phyloP scores from a whole-genome alignment of 2,329 filamentous ascomycete species.

The Sordariomycetes sp. region DNA sequence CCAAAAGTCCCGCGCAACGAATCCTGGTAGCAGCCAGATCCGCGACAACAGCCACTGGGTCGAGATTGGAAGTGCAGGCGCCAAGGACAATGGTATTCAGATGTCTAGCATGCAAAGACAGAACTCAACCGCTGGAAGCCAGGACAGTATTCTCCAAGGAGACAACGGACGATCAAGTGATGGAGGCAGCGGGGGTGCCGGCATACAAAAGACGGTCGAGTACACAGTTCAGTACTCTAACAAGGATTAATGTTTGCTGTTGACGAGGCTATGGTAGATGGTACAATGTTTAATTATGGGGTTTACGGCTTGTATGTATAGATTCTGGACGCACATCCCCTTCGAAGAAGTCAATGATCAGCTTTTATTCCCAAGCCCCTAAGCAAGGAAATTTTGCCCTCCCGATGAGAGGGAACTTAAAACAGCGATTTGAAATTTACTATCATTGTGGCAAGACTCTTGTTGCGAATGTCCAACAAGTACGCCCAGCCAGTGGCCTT shows the following conservation, averaged over 20 bases:
- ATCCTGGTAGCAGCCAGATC: constrained; percentile 6
- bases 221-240: constrained; percentile 5
- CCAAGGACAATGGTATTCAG: constrained; percentile 9
- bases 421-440: no score
- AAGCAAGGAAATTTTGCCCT: no score
- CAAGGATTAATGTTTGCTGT: not conserved
- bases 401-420: no score
- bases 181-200: not conserved
- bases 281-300: not conserved
- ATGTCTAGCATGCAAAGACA: constrained; percentile 9
- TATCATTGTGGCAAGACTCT: no score
- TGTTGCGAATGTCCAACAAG: no score
- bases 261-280: not conserved
- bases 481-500: no score
- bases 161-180: not conserved
- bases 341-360: no score
- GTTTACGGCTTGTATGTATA: no score
- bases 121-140: constrained; percentile 12
- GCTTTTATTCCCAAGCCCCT: no score
- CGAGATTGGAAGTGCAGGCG: constrained; percentile 11
- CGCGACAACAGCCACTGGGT: constrained; percentile 12
- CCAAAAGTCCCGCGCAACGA: constrained; percentile 7
- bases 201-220: constrained; percentile 8
- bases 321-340: no score
- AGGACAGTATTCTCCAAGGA: constrained; percentile 11